phyloP scores from a whole-genome alignment of 495 filamentous ascomycete species.

The Cercophora scortea region DNA sequence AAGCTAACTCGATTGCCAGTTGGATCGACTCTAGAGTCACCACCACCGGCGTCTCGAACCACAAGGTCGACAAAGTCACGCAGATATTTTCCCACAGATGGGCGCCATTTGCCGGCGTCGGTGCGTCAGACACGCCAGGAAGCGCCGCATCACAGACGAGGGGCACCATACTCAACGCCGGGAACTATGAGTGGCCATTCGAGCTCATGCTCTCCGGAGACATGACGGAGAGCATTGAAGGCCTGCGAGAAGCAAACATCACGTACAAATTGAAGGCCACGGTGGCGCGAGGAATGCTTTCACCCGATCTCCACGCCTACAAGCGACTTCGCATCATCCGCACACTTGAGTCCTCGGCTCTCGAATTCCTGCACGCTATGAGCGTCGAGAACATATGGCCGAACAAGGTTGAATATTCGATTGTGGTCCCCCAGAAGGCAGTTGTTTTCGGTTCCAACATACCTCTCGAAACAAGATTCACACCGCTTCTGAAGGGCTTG shows the following conservation, averaged over 20 bases:
- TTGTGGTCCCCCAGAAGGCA: slow-evolving; percentile 82
- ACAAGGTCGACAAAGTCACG: slow-evolving; percentile 36
- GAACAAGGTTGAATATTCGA: slow-evolving; percentile 88
- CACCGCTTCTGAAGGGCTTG: slow-evolving; percentile 80
- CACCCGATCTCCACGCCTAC: slow-evolving; percentile 67
- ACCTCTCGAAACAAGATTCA: slow-evolving; percentile 69
- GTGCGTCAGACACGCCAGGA: slow-evolving; percentile 14
- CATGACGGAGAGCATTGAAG: slow-evolving; percentile 83
- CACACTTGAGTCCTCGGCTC: slow-evolving; percentile 69
- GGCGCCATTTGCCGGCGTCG: slow-evolving; percentile 38
- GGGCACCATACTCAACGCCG: slow-evolving; percentile 57
- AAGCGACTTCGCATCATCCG: slow-evolving; percentile 82
- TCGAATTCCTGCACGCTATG: slow-evolving; percentile 82
- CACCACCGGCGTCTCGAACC: slow-evolving; percentile 39
- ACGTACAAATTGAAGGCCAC: slow-evolving; percentile 85
- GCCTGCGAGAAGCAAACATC: slow-evolving; percentile 69
- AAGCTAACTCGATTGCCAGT: slow-evolving; percentile 17
- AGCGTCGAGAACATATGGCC: slow-evolving; percentile 93
- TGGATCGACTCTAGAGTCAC: slow-evolving; percentile 44
- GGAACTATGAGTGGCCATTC: slow-evolving; percentile 90
- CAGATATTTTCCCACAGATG: slow-evolving; percentile 39
- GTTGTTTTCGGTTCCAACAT: slow-evolving; percentile 83
- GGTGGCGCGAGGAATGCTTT: slow-evolving; percentile 69
- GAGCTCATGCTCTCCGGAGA: slow-evolving; percentile 67
- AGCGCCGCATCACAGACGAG: slow-evolving; percentile 13